Base-by-base conservation (phyloP, 768 basidiomycete species). In the Xanthoconium purpureum region DNA sequence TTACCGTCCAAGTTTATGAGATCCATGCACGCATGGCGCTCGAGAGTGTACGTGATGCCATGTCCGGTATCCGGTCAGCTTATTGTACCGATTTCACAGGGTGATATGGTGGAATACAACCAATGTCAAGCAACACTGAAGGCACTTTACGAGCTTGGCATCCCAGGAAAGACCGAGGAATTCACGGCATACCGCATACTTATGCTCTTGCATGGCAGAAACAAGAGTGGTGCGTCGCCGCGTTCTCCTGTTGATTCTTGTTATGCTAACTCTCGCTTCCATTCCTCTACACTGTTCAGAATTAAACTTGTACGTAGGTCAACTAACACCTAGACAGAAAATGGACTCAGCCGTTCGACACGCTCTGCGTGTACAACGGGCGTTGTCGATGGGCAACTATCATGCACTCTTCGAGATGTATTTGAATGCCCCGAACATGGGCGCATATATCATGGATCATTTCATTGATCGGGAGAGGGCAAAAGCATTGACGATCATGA, bases 361-460 rank as follows among this genome's bases (percentile, higher is more conserved):
- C 73, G 94, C 97, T 50, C 80, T 98, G 56, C 79, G 78, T 50
- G 94, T 98, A 55, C 94, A 94, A 70, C 86, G 89, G 50, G 91
- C 94, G 18, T 73, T 94, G 56, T 84, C 94, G 45, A 91, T 91
- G 75, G 91, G 90, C 68, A 99, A 98, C 71, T 99, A 98, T 74
- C 91, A 94, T 73, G 81, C 85, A 40, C 80, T 99, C 63, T 98
- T 98, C 76, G 83, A 84, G 52, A 75, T 94, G 55, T 98, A 91
- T 74, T 65, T 82, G 65, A 78, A 78, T 52, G 92, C 93, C 43
- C 94, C 94, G 29, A 94, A 96, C 68, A 98, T 98, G 97, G 93
- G 94, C 38, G 94, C 84, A 52, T 98, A 98, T 73, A 94, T 99
- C 67, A 97, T 99, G 92, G 97, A 98, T 74, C 94, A 98, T 72